Conservation (phyloP, 225 moss, liverwort and hornwort genomes). For the Physcomitrellopsis africana region DNA sequence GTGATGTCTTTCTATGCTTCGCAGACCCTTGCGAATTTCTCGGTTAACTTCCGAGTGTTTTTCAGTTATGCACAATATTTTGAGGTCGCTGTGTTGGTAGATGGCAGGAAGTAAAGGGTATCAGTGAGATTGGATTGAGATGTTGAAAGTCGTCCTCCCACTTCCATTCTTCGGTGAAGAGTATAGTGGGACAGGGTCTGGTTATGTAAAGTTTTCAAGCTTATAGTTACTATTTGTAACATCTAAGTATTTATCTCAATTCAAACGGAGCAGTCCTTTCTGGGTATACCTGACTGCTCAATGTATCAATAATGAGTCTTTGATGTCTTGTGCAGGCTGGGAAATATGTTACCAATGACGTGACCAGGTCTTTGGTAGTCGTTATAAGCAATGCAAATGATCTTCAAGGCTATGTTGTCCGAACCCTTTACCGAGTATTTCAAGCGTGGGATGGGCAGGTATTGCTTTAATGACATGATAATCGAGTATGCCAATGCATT, state of each 20-base stretch:
- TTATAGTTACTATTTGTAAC: neutral
- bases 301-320: conserved; percentile 6
- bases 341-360: conserved; percentile 61
- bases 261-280: neutral
- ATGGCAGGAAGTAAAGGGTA: too few species aligned
- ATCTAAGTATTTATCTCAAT: neutral
- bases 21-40: neutral
- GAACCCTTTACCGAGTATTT: conserved; percentile 77
- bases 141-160: too few species aligned
- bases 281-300: neutral
- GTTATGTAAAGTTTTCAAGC: neutral
- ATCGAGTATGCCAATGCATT: conserved; percentile 2
- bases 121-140: too few species aligned
- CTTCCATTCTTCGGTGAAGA: neutral
- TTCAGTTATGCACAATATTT: neutral
- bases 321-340: conserved; percentile 69
- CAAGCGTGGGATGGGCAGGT: conserved; percentile 91
- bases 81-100: too few species aligned
- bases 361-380: conserved; percentile 55
- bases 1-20: conserved; percentile 10
- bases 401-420: conserved; percentile 57
- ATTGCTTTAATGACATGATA: conserved; percentile 17
- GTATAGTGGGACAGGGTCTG: neutral
- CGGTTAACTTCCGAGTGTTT: neutral
- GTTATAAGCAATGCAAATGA: conserved; percentile 63